Base-by-base conservation (phyloP, 257 asterid species). In the Solanum corneliomulleri region DNA sequence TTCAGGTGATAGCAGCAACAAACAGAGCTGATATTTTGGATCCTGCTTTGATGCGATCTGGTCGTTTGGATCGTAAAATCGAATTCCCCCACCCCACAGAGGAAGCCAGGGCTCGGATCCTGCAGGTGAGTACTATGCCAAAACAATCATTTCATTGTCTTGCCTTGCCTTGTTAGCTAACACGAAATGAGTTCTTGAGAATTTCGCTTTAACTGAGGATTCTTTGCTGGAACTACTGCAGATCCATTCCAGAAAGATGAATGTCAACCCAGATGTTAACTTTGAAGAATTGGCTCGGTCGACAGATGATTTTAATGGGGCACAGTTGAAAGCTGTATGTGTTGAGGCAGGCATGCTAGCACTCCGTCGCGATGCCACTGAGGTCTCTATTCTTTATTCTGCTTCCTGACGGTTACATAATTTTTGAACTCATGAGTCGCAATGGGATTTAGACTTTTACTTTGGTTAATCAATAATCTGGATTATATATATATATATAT, bases 301-400 rank as follows among this genome's bases (percentile, higher is more conserved):
- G 39, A 97, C 99, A 12, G 98, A 97, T 84, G 99, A 97, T 91
- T 97, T 97, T 89, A 97, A 97, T 52, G 98, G 99, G 78, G 99
- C 99, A 37, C 99, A 97, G 71, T 92, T 97, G 76, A 97, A 97
- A 93, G 98, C 99, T 42, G 99, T 97, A 69, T 95, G 98, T 88
- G 98, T 97, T 9, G 99, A 97, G 91, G 99, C 98, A 9, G 99
- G 99, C 92, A 97, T 95, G 99, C 88, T 94, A 84, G 99, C 98
- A 37, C 98, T 97, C 66, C 96, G 98, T 11, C 98, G 98, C 11
- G 99, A 97, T 92, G 99, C 98, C 83, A 94, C 99, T 20, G 98
- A 96, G 98, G 99, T 96, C 83, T 52, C 42, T 88, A 39, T 88
- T 84, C 62, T 78, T 62, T 81, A 72, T 42, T 78, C 37, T 69